Conservation (phyloP, 768 basidiomycete genomes). For the Serendipita sp. region DNA sequence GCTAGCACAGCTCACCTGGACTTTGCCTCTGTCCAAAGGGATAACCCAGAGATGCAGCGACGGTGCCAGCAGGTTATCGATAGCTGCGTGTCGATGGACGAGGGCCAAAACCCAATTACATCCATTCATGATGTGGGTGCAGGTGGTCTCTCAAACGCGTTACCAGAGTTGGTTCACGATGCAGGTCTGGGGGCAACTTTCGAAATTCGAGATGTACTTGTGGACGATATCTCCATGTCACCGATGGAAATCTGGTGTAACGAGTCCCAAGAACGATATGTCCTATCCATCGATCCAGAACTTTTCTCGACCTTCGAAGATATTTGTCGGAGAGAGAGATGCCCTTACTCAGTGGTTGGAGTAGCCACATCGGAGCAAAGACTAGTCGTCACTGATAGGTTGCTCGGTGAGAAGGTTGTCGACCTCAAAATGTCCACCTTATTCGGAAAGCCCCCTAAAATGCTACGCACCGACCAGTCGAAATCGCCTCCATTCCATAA, state of each 20-base stretch:
- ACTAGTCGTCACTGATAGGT: constrained; percentile 75
- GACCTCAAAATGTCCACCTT: constrained; percentile 84
- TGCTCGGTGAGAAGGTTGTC: constrained; percentile 66
- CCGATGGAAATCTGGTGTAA: constrained; percentile 99
- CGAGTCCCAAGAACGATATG: constrained; percentile 95
- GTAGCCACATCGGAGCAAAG: constrained; percentile 66
- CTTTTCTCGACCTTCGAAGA: constrained; percentile 43
- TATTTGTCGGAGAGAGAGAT: constrained; percentile 77
- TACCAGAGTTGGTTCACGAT: constrained; percentile 95
- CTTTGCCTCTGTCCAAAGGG: constrained; percentile 93
- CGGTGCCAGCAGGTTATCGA: constrained; percentile 97
- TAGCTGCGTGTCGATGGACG: constrained; percentile 49
- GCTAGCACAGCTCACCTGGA: constrained; percentile 84
- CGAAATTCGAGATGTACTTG: constrained; percentile 83
- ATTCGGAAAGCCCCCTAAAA: constrained; percentile 90
- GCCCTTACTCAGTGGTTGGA: constrained; percentile 87
- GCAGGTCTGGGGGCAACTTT: constrained; percentile 79
- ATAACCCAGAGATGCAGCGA: constrained; percentile 97
- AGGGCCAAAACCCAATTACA: constrained; percentile 58
- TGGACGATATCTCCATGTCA: constrained; percentile 86
- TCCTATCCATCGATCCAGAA: constrained; percentile 66
- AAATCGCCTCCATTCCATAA: constrained; percentile 23
- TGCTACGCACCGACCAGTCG: constrained; percentile 56
- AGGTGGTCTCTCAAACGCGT: constrained; percentile 87
- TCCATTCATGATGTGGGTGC: constrained; percentile 98